A percentile compares a stretch with the other conserved stretches of the same genome.
Evolutionary conservation across 441 rosid species (phyloP).

Genomic region (Lepidium campestre): DNA sequence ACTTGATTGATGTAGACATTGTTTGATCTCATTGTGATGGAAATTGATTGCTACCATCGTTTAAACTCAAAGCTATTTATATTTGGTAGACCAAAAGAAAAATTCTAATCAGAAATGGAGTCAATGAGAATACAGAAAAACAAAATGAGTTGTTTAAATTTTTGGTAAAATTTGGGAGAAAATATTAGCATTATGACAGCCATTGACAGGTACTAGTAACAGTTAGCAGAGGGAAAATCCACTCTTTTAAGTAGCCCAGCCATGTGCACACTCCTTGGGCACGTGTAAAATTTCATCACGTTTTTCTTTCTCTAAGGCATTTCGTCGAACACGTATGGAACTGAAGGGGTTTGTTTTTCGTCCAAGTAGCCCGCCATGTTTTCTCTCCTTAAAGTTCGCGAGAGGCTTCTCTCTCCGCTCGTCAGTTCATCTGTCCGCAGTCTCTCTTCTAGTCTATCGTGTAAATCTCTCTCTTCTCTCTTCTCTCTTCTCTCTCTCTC

Average conservation of each 20-base stretch:
- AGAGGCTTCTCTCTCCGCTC: slow-evolving; percentile 30
- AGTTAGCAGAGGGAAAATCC: too few relatives aligned
- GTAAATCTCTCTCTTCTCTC: slow-evolving; percentile 6
- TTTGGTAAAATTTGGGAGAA: background rate
- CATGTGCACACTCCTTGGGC: background rate
- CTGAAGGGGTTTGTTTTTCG: background rate
- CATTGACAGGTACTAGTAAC: too few relatives aligned
- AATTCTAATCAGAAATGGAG: background rate
- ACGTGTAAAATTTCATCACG: background rate
- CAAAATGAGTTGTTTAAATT: background rate
- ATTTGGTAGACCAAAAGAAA: background rate
- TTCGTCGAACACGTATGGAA: slow-evolving; percentile 22
- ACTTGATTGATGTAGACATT: background rate
- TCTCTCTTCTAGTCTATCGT: slow-evolving; percentile 30
- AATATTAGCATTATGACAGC: background rate
- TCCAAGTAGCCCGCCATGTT: slow-evolving; percentile 33
- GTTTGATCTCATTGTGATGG: background rate
- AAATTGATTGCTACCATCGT: background rate
- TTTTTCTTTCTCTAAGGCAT: background rate
- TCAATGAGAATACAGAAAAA: background rate
- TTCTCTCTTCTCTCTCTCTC: background rate
- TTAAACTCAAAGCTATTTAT: background rate
- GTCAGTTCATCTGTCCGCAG: slow-evolving; percentile 23
- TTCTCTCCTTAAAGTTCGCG: slow-evolving; percentile 39
- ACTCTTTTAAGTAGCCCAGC: too few relatives aligned